Evolutionary conservation across 2,329 filamentous ascomycete species (phyloP), one percentile per base, ranked within the genome.

Genomic region (Epichloe gansuensis): DNA sequence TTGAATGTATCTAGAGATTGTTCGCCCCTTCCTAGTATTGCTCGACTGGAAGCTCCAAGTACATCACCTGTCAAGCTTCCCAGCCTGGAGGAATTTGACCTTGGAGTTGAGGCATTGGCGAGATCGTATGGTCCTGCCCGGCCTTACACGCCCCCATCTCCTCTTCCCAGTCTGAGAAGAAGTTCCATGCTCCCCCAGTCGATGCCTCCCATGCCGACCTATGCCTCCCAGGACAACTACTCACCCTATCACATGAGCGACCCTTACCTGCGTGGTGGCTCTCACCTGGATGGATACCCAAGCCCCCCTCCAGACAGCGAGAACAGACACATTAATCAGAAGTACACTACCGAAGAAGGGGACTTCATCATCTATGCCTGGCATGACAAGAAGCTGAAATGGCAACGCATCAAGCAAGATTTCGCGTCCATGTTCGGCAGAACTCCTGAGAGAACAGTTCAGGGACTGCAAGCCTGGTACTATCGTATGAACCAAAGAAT

Each of bases 321-420:
- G 54, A 66, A 64, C 47, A 60, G 66, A 25, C 68, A 70, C 54
- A 70, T 70, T 55, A 72, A 72, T 58, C 67, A 71, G 48, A 71
- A 72, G 58, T 72, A 72, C 59, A 70, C 68, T 0, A 66, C 64
- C 1, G 69, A 72, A 54, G 67, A 72, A 54, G 68, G 68, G 15
- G 68, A 71, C 57, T 72, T 69, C 51, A 70, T 71, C 59, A 69
- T 71, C 54, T 72, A 71, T 54, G 65, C 65, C n/a, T 70, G 67
- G 61, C 67, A 70, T 53, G 69, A 72, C 56, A 69, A 67, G 61
- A 70, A 69, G 56, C 61, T 70, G 53, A 70, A 68, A 57, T 72
- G 70, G 69, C 63, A 69, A 47, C 63, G 61, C 15, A 68, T 71
- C 53, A 66, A 68, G 59, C 62, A 68, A 50, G 65, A 68, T 35